A percentile compares a stretch with the other conserved stretches of the same genome.
These are phyloP conservation scores for Elaeis oleifera DNA, from an alignment of 202 grass and related monocot genomes.

Conservation along the genomic window DNA sequence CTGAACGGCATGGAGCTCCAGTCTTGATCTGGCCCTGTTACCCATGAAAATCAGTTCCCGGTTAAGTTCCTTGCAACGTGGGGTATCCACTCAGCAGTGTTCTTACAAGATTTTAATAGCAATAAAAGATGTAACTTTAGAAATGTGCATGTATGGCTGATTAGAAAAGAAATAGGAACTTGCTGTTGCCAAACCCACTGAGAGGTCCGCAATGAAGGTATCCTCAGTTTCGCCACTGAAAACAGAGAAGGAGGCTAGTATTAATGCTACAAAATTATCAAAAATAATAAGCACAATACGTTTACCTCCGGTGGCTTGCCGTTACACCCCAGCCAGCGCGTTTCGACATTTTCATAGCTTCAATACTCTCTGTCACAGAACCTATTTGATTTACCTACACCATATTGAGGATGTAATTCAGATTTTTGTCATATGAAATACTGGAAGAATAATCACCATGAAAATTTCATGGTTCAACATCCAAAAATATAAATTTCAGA, in stretches of 20 bases:
- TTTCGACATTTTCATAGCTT: slow-evolving; percentile 93
- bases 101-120: too few relatives aligned
- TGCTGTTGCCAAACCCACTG: slow-evolving; percentile 80
- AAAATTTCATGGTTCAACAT: too few relatives aligned
- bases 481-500: too few relatives aligned
- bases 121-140: too few relatives aligned
- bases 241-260: not conserved
- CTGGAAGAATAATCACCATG: too few relatives aligned
- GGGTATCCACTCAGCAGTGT: too few relatives aligned
- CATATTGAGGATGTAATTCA: slow-evolving; percentile 6
- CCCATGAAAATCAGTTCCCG: too few relatives aligned
- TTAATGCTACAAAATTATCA: not conserved
- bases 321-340: slow-evolving; percentile 86
- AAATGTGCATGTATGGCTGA: too few relatives aligned
- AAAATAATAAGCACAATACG: not conserved
- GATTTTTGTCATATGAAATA: slow-evolving; percentile 1
- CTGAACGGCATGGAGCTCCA: slow-evolving; percentile 78
- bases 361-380: slow-evolving; percentile 77
- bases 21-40: slow-evolving; percentile 87
- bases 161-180: slow-evolving; percentile 1
- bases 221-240: slow-evolving; percentile 94
- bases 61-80: too few relatives aligned
- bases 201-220: slow-evolving; percentile 90
- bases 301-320: slow-evolving; percentile 90
- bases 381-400: slow-evolving; percentile 91